Evolutionary conservation across 2,329 filamentous ascomycete genomes (phyloP), one percentile per base, ranked within the genome.

Genomic region (Penicillium occitanis): DNA sequence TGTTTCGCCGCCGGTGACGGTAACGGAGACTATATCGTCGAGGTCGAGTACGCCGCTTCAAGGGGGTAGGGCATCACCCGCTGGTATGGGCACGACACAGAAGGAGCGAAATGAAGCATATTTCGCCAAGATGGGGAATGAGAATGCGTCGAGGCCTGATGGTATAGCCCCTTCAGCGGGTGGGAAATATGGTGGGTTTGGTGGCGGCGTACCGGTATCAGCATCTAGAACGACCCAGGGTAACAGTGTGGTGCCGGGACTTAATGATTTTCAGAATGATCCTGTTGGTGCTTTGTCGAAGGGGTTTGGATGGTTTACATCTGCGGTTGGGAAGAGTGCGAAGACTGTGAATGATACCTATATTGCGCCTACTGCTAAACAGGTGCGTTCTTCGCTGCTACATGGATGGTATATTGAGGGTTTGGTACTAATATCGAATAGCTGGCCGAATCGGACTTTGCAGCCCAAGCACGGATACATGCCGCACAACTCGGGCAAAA

Each of bases 221-320:
- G 8, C 50, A 22, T 77, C 82, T 83, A 70, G 72, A 79, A 2
- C 66, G 66, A 22, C 68, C 11, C 65, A 80, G 33, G 53, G 53
- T 2, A 30, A 30, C 13, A 78, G 63, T 22, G 17, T 35, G n/a
- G 80, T 91, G 30, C 91, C 91, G 0, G 88, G 88, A 13, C 81
- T 95, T n/a, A 90, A 95, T 64, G 94, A 98, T 64, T 87, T 98
- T 74, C 92, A 97, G 78, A 91, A 89, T 75, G 95, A 99, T 76
- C 93, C 95, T 0, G 84, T 98, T 69, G 93, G 87, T 0, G 93
- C 94, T 17, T 79, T 99, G 71, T 92, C 89, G 33, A 97, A 96
- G 79, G 91, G 94, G 0, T 96, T 98, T 73, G 94, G 94, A 8
- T 98, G 95, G 93, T 92, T 98, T 74, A 87, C 92, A 19, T 90